Conservation (phyloP, 2,329 filamentous ascomycete genomes). For the Clonostachys sp. region DNA sequence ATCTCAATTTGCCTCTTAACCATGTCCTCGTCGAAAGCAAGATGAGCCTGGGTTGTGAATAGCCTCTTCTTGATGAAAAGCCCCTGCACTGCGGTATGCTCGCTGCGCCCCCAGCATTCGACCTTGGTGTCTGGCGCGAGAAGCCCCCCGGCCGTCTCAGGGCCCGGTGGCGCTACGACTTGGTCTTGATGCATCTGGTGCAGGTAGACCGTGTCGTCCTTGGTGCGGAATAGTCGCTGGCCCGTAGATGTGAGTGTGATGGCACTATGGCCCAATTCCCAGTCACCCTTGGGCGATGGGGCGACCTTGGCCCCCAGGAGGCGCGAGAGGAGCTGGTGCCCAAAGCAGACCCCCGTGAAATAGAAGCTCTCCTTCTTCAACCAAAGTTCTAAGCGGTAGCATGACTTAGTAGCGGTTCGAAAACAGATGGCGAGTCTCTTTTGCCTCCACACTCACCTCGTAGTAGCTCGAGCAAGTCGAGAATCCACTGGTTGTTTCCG, state of each 20-base stretch:
- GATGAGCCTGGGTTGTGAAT: conserved; percentile 75
- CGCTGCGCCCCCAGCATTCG: conserved; percentile 57
- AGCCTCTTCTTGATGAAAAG: conserved; percentile 63
- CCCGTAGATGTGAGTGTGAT: conserved; percentile 62
- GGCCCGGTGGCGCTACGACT: conserved; percentile 55
- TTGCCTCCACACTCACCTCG: conserved; percentile 21
- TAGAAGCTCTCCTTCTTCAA: conserved; percentile 41
- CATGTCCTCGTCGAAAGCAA: conserved; percentile 70
- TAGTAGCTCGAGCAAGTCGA: conserved; percentile 59
- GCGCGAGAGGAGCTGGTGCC: conserved; percentile 73
- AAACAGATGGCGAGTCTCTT: conserved; percentile 12
- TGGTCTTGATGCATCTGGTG: conserved; percentile 82
- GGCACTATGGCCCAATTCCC: conserved; percentile 68
- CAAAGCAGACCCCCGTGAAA: conserved; percentile 75
- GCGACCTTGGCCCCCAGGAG: conserved; percentile 66
- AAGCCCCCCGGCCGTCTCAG: conserved; percentile 34
- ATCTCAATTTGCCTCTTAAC: conserved; percentile 58
- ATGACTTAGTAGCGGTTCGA: neutral
- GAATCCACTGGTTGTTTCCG: conserved; percentile 68
- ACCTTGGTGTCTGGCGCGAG: conserved; percentile 33
- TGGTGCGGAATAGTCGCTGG: conserved; percentile 60
- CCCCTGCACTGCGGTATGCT: conserved; percentile 65
- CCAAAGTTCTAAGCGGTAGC: conserved; percentile 37
- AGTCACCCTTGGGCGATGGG: conserved; percentile 57
- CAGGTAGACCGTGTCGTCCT: conserved; percentile 40